A percentile compares a stretch with the other conserved stretches of the same genome.
phyloP scores from a whole-genome alignment of 148 eudicot genomes.

The Cornus florida region DNA sequence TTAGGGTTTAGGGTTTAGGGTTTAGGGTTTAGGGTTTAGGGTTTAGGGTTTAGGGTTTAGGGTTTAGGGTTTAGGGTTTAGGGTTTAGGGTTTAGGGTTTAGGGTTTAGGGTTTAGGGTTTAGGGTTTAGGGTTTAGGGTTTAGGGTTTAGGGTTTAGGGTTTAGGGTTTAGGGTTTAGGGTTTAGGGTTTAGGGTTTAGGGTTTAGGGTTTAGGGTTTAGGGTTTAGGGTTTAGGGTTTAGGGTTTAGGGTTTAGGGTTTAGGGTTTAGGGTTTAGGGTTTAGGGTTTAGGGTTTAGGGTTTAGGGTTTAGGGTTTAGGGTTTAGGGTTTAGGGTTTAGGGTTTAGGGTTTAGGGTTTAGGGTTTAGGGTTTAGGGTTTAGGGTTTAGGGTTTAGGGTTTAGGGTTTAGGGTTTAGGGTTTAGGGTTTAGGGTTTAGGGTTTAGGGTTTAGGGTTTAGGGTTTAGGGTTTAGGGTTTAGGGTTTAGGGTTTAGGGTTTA shows the following conservation, averaged over 20 bases:
- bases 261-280: conserved; percentile 5
- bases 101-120: not conserved
- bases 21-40: conserved; percentile 4
- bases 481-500: no score
- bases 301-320: conserved; percentile 2
- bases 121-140: conserved; percentile 5
- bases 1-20: conserved; percentile 3
- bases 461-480: no score
- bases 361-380: not conserved
- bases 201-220: not conserved
- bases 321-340: conserved; percentile 4
- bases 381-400: conserved; percentile 3
- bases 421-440: not conserved
- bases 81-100: not conserved
- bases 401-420: conserved; percentile 3
- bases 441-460: no score
- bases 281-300: conserved; percentile 4
- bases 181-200: conserved; percentile 4
- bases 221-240: conserved; percentile 5
- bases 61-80: not conserved
- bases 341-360: conserved; percentile 4
- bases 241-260: conserved; percentile 5
- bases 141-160: not conserved
- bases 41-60: conserved; percentile 4
- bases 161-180: conserved; percentile 4